phyloP scores from a whole-genome alignment of 441 rosid species.

The Pelargonium cotyledonis region DNA sequence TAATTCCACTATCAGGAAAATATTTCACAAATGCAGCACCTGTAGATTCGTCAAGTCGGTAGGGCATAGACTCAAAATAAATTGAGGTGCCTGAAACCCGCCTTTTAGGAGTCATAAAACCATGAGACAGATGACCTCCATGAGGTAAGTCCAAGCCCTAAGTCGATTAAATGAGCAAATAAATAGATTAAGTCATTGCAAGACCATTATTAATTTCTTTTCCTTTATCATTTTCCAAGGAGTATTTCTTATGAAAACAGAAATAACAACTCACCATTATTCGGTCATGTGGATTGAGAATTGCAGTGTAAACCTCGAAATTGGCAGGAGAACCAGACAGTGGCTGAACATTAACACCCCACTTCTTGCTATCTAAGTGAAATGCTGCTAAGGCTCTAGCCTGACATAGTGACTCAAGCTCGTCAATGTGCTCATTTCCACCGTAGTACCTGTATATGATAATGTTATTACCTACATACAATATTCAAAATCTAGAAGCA shows the following conservation, averaged over 20 bases:
- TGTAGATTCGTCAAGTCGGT: constrained; percentile 80
- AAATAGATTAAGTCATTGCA: background rate
- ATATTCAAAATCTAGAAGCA: constrained; percentile 1
- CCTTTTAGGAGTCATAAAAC: constrained; percentile 91
- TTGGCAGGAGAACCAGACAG: constrained; percentile 96
- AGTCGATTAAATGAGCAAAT: constrained; percentile 11
- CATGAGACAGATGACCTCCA: constrained; percentile 91
- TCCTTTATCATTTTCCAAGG: background rate
- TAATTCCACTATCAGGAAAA: background rate
- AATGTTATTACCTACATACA: constrained; percentile 9
- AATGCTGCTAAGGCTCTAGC: constrained; percentile 71
- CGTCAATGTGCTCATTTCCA: constrained; percentile 81
- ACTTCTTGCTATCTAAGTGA: constrained; percentile 58
- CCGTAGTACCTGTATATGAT: constrained; percentile 65
- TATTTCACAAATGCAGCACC: constrained; percentile 34
- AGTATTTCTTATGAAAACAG: background rate
- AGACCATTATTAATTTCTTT: background rate
- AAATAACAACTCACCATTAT: constrained; percentile 50
- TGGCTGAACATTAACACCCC: constrained; percentile 96
- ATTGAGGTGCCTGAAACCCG: constrained; percentile 89
- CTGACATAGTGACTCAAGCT: constrained; percentile 82
- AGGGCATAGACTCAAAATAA: constrained; percentile 92
- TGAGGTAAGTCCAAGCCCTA: constrained; percentile 91
- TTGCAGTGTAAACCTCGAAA: constrained; percentile 82
- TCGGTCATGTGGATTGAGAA: constrained; percentile 77